Conservation (phyloP, 805 yeast species). For the Metschnikowia arizonensis region DNA sequence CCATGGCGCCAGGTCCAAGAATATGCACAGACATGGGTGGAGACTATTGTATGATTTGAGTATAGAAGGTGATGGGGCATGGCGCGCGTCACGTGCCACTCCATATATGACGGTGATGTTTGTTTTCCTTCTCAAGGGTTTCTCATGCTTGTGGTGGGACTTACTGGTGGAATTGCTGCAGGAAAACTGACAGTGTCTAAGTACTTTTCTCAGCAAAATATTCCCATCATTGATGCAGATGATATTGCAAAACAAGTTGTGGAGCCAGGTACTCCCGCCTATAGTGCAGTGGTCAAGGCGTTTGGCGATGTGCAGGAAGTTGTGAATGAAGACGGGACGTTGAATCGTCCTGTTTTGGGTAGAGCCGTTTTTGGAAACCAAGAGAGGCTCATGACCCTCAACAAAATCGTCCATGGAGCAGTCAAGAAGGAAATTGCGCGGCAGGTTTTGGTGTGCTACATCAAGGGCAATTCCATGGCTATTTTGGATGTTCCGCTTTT, state of each 20-base stretch:
- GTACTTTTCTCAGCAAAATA: conserved; percentile 45
- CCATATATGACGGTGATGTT: too few species aligned
- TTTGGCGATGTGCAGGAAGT: conserved; percentile 57
- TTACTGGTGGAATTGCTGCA: conserved; percentile 98
- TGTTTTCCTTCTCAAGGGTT: too few species aligned
- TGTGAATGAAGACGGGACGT: conserved; percentile 36
- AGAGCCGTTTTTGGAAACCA: conserved; percentile 68
- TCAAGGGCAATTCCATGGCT: conserved; percentile 55
- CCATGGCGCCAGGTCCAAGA: conserved; percentile 54
- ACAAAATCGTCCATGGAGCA: conserved; percentile 83
- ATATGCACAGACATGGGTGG: conserved; percentile 19
- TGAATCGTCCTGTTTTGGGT: conserved; percentile 77
- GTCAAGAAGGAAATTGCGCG: conserved; percentile 63
- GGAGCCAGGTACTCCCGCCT: conserved; percentile 72
- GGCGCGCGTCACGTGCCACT: conserved; percentile 2
- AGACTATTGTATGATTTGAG: too few species aligned
- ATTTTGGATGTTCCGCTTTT: conserved; percentile 86
- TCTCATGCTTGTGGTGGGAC: conserved; percentile 79
- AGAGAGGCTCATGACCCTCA: conserved; percentile 54
- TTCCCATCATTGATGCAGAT: conserved; percentile 85
- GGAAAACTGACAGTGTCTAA: conserved; percentile 90
- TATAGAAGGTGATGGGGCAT: neutral
- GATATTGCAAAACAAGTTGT: conserved; percentile 82
- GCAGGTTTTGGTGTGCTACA: conserved; percentile 54
- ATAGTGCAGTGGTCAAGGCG: conserved; percentile 55